Base-by-base conservation (phyloP, 257 asterid species). In the Solanum piurae region DNA sequence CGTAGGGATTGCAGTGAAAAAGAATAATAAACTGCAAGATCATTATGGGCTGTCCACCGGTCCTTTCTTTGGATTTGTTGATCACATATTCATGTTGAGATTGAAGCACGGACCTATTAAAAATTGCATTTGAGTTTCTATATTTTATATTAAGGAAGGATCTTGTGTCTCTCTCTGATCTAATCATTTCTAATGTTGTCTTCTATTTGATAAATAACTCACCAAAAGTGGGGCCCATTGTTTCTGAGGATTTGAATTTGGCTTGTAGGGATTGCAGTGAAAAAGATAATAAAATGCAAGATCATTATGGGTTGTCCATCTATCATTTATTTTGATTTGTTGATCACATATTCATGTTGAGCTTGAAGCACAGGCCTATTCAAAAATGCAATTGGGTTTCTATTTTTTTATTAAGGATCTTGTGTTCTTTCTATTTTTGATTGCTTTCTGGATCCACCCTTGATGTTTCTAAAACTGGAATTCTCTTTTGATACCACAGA, bases 401-500 rank as follows among this genome's bases (percentile, higher is more conserved):
- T 79, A 27, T 8, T 29, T 49, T 29, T 29, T 49, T 20, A 46
- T 6, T 2, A 82, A 49, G 69, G 69, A 46, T 82, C 85, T 79
- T 46, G 40, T 49, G 29, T 82, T 31, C 37, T 46, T 49, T 82
- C 31, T 29, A 82, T 64, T 38, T 64, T 80, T 49, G 66, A 80
- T 5, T 49, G 42, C 42, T 46, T 49, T 49, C 11, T 14, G 66
- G 14, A 46, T 46, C 66, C 69, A 80, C 68, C 29, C 42, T 49
- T 80, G 69, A 80, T 82, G 69, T 82, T 82, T 74, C 42, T 60
- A 69, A 75, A 68, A 21, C 84, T 88, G 75, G 88, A 75, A 49
- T 36, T 37, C 55, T 82, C 20, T 49, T 82, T 82, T 49, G 69
- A 49, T 82, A 46, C 85, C 42, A 25, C 42, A 82, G 98, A 91